Evolutionary conservation across 164 flowering plant genomes (phyloP), one percentile per base, ranked within the genome.

Genomic region (Kingdonia uniflora): DNA sequence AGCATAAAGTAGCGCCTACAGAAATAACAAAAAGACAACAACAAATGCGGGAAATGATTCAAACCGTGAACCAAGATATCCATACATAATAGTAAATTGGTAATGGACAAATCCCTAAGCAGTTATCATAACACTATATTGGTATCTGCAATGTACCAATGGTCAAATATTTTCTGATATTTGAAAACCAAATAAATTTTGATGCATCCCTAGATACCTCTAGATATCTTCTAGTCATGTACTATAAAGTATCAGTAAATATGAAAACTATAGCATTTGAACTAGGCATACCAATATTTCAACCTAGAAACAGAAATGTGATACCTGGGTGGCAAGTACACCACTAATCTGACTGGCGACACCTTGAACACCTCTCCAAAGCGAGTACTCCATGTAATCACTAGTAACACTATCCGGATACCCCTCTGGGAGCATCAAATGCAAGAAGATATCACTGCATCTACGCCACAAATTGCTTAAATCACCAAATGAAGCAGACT

Each of bases 361-460:
- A 6, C 96, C 95, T 63, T 94, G 99, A 12, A 84, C 86, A 5
- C 83, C 90, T 72, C 99, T 76, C 97, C 99, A 88, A n/a, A 86
- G 74, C 45, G 95, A 82, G 49, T 89, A 94, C 26, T 94, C 95
- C 80, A 89, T 62, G 63, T 94, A 94, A 75, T 94, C 99, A 26
- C 73, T 72, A 37, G 81, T 84, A 22, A 92, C 97, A 21, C 95
- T 84, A 15, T 75, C 58, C 0, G 99, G 99, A 63, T 69, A 92
- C 2, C 95, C 97, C 46, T 88, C 85, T 0, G 99, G 99, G 5
- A 92, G 81, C 87, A 92, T 66, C 57, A 88, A 66, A 6, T 63
- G 74, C 40, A 59, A 19, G 7, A 74, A 56, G 1, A 88, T 37
- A 20, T 71, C 72, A 45, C 65, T 73, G 57, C 82, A 75, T 14